phyloP scores from a whole-genome alignment of 2,329 filamentous ascomycete species.

The Aspergillus sp. region DNA sequence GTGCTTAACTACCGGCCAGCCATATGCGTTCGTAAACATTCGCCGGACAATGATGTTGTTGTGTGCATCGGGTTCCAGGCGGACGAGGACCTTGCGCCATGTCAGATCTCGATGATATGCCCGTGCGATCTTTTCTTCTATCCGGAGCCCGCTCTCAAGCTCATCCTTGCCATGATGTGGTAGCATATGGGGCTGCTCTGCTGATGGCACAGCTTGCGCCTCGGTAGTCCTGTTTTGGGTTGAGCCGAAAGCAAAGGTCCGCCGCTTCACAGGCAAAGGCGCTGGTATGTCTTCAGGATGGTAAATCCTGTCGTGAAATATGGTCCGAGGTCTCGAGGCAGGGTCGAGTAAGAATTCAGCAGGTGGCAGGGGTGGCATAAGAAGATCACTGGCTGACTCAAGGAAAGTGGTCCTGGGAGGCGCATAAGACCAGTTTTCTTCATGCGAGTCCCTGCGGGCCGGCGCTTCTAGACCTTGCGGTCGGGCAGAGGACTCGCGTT shows the following conservation, averaged over 20 bases:
- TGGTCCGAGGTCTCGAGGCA: slow-evolving; percentile 70
- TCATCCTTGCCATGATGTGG: slow-evolving; percentile 4
- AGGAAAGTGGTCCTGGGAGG: slow-evolving; percentile 90
- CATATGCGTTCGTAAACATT: slow-evolving; percentile 95
- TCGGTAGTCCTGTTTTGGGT: slow-evolving; percentile 13
- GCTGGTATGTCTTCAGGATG: slow-evolving; percentile 87
- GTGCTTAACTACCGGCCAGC: slow-evolving; percentile 95
- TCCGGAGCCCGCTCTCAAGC: slow-evolving; percentile 55
- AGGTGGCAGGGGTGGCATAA: slow-evolving; percentile 80
- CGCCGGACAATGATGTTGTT: slow-evolving; percentile 97
- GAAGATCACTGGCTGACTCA: slow-evolving; percentile 83
- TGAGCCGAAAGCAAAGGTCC: slow-evolving; percentile 31
- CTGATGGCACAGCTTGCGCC: slow-evolving; percentile 2
- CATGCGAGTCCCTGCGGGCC: slow-evolving; percentile 45
- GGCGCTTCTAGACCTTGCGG: slow-evolving; percentile 17
- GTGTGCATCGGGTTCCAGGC: slow-evolving; percentile 91
- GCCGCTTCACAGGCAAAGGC: slow-evolving; percentile 48
- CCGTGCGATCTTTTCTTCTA: slow-evolving; percentile 95
- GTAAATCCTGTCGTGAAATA: slow-evolving; percentile 95
- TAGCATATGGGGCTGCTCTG: slow-evolving; percentile 6
- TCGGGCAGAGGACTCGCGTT: slow-evolving; percentile 3
- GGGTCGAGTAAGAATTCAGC: slow-evolving; percentile 78
- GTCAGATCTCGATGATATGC: slow-evolving; percentile 87
- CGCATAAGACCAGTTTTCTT: slow-evolving; percentile 49
- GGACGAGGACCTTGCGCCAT: slow-evolving; percentile 94